Conservation (phyloP, 305 asterid species). For the Solanum hybrid region DNA sequence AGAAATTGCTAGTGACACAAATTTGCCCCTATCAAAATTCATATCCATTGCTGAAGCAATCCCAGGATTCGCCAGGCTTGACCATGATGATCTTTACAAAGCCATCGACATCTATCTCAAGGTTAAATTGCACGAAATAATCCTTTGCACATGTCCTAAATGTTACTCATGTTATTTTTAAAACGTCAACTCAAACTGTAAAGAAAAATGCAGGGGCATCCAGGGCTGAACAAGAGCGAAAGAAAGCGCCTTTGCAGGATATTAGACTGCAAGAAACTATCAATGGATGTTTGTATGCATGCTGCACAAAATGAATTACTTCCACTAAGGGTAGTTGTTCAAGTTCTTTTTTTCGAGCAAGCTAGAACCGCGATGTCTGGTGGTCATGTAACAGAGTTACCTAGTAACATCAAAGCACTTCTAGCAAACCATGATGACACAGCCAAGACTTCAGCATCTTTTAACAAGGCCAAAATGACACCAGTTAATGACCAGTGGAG, state of each 20-base stretch:
- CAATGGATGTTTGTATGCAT: slow-evolving; percentile 78
- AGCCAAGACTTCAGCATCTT: slow-evolving; percentile 31
- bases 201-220: slow-evolving; percentile 51
- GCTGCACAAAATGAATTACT: slow-evolving; percentile 96
- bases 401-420: slow-evolving; percentile 66
- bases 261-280: slow-evolving; percentile 74
- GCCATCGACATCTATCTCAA: slow-evolving; percentile 83
- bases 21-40: slow-evolving; percentile 50
- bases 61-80: slow-evolving; percentile 70
- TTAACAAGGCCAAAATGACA: slow-evolving; percentile 17
- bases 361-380: slow-evolving; percentile 69
- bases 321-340: slow-evolving; percentile 80
- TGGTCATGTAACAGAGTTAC: slow-evolving; percentile 56
- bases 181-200: background rate
- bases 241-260: slow-evolving; percentile 64
- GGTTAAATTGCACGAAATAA: slow-evolving; percentile 27
- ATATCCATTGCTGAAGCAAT: slow-evolving; percentile 55
- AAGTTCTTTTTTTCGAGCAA: slow-evolving; percentile 93
- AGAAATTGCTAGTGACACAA: slow-evolving; percentile 50
- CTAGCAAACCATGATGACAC: slow-evolving; percentile 39
- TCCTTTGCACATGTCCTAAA: background rate
- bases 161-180: background rate
- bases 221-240: slow-evolving; percentile 67
- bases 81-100: slow-evolving; percentile 85
- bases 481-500: slow-evolving; percentile 64